These are phyloP conservation scores for Oxytropis ochrocephala DNA, from an alignment of 306 rosid species.

Conservation along the genomic window DNA sequence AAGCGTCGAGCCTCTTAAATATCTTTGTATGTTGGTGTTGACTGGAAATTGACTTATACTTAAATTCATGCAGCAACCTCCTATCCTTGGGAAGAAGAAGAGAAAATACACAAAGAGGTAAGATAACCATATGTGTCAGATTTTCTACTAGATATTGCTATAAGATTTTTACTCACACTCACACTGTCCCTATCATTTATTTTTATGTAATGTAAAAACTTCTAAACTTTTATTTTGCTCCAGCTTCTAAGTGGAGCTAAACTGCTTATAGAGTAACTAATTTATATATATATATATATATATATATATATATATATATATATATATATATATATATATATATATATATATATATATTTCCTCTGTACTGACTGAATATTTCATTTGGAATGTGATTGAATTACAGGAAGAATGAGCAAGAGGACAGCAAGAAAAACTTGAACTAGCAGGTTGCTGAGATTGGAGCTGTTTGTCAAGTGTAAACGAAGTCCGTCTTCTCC, in stretches of 20 bases:
- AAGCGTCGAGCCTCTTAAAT: no score
- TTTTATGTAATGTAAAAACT: neutral
- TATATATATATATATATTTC: neutral
- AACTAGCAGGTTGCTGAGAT: slow-evolving; percentile 64
- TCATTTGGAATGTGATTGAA: slow-evolving; percentile 20
- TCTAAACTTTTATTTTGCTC: neutral
- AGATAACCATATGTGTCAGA: slow-evolving; percentile 13
- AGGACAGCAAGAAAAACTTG: slow-evolving; percentile 81
- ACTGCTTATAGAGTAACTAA: neutral
- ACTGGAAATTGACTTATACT: neutral
- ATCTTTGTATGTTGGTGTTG: neutral
- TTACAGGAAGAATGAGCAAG: slow-evolving; percentile 62
- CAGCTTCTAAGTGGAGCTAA: neutral
- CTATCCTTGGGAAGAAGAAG: slow-evolving; percentile 73
- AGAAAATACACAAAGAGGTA: slow-evolving; percentile 65
- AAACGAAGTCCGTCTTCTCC: no score
- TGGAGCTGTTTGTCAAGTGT: slow-evolving; percentile 44
- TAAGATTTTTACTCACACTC: neutral
- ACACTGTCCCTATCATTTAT: neutral
- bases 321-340: no score
- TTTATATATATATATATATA: no score
- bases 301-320: no score
- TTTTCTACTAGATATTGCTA: neutral
- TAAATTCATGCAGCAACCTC: slow-evolving; percentile 64
- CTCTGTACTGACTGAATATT: neutral